Evolutionary conservation across 169 alveolate species (phyloP), one percentile per base, ranked within the genome.

Genomic region (Theileria annulata): DNA sequence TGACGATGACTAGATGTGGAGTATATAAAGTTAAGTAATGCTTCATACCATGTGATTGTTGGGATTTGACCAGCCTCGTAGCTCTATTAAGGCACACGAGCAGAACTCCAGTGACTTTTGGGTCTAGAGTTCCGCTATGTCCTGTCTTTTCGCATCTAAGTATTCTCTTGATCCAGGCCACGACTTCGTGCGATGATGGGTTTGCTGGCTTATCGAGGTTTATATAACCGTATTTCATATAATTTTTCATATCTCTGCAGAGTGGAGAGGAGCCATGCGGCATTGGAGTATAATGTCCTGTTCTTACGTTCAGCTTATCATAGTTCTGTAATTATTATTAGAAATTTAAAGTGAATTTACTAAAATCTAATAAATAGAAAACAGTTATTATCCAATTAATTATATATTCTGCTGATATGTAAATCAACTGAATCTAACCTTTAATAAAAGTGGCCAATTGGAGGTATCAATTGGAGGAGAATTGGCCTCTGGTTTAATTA

Each of bases 161-260:
- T 66, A 98, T 97, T 78, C 97, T 95, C 90, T 98, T 98, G 49
- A 98, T 95, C 99, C 99, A 98, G 17, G 99, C 98, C n/a, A 98
- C 99, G 30, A 96, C 98, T 92, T 98, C 99, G 90, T 98, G 99
- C 54, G 99, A 96, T 21, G 99, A 97, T 28, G 99, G 99, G 91
- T 98, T 98, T 51, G 99, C 96, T 49, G 99, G 99, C 93, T 98
- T 98, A 92, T 98, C 99, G 77, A 98, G 94, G 86, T 97, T 98
- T 51, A 98, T 97, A 62, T 97, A 95, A 37, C 99, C 99, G 86
- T 97, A 98, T 80, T 96, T 93, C 71, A 97, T 80, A 88, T 96
- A 97, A 76, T 96, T 99, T 75, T 90, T 92, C 63, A 98, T 75
- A 37, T 97, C 97, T 58, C 99, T 88, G 74, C 96, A 93, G 37